Percentiles rank a stretch among this genome's conserved stretches.
phyloP scores from a whole-genome alignment of 768 basidiomycete genomes.

The Pisolithus albus region DNA sequence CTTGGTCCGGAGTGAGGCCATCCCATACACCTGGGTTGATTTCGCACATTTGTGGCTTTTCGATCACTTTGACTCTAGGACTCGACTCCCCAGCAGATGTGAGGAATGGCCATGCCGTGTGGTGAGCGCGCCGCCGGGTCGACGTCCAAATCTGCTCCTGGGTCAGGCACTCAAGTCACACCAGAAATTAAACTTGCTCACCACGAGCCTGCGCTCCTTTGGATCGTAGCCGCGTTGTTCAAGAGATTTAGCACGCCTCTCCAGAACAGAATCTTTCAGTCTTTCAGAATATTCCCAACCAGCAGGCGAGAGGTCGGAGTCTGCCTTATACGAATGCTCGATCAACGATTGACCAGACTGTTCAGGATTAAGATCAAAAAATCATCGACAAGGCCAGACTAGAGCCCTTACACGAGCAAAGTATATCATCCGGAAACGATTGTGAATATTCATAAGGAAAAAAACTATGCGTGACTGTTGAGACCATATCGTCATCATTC shows the following conservation, averaged over 20 bases:
- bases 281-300: slow-evolving; percentile 94
- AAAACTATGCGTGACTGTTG: slow-evolving; percentile 87
- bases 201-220: slow-evolving; percentile 56
- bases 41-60: slow-evolving; percentile 95
- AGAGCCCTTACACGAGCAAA: slow-evolving; percentile 74
- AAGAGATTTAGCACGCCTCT: slow-evolving; percentile 69
- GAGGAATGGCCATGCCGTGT: slow-evolving; percentile 94
- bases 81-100: slow-evolving; percentile 26
- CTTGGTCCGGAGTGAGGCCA: slow-evolving; percentile 85
- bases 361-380: not conserved
- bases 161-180: not conserved
- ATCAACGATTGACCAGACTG: slow-evolving; percentile 98
- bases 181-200: slow-evolving; percentile 29
- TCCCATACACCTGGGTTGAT: slow-evolving; percentile 99
- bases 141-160: slow-evolving; percentile 88
- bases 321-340: slow-evolving; percentile 98
- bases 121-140: slow-evolving; percentile 84
- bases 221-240: slow-evolving; percentile 65
- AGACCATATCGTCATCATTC: slow-evolving; percentile 4
- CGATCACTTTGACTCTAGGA: slow-evolving; percentile 72
- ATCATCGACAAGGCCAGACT: not conserved
- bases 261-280: slow-evolving; percentile 84
- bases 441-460: slow-evolving; percentile 99
- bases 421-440: slow-evolving; percentile 86
- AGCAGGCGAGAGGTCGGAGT: slow-evolving; percentile 89